A percentile compares a stretch with the other conserved stretches of the same genome.
Evolutionary conservation across 805 yeast species (phyloP).

Genomic region (Zygoascus flipseniorum): DNA sequence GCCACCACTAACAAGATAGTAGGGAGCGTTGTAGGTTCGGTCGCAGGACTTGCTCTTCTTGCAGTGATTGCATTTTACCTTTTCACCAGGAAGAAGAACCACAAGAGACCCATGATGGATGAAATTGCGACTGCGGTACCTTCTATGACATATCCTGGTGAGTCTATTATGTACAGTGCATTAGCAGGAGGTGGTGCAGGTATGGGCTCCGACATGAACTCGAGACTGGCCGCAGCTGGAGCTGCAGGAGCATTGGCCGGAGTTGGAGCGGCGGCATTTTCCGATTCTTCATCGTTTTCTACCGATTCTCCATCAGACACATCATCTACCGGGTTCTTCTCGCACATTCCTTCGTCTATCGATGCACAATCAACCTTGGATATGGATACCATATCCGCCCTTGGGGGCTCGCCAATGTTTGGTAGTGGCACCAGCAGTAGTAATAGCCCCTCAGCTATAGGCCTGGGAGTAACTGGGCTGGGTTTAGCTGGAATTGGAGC

Average conservation of each 20-base stretch:
- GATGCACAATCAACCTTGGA: background rate
- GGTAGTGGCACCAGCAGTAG: background rate
- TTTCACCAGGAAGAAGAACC: background rate
- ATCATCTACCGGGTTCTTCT: background rate
- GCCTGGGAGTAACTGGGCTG: background rate
- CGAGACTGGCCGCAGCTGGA: background rate
- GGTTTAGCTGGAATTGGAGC: background rate
- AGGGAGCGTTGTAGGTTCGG: constrained; percentile 21
- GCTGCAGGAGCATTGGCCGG: background rate
- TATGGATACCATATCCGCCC: background rate
- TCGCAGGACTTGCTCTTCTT: constrained; percentile 20
- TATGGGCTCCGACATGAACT: background rate
- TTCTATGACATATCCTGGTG: background rate
- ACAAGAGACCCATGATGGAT: background rate
- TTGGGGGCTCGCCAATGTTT: background rate
- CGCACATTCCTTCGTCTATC: background rate
- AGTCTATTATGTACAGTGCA: background rate
- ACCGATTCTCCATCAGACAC: background rate
- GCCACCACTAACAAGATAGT: constrained; percentile 17
- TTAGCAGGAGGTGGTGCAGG: background rate
- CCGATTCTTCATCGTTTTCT: background rate
- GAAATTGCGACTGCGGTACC: background rate
- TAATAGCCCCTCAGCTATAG: background rate
- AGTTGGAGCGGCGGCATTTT: background rate
- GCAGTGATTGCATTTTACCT: constrained; percentile 12